phyloP scores from a whole-genome alignment of 106 monocot genomes.

The Phalaenopsis equestris region DNA sequence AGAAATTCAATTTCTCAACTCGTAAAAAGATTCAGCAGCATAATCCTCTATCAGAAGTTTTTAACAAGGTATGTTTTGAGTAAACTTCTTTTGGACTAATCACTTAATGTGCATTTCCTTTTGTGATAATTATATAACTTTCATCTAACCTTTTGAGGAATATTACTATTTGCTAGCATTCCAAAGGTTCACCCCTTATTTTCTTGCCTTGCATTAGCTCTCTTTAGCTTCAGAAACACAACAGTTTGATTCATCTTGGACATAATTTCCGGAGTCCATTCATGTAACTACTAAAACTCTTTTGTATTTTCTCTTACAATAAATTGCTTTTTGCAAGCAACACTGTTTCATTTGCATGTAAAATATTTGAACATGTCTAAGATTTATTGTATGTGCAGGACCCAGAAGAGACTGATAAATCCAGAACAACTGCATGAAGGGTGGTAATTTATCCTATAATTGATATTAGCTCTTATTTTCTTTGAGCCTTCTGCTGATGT shows the following conservation, averaged over 20 bases:
- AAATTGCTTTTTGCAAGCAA: not conserved
- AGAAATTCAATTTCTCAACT: not conserved
- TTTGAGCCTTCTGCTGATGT: not conserved
- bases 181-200: not conserved
- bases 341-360: not conserved
- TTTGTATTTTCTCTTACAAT: not conserved
- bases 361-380: not conserved
- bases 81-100: not conserved
- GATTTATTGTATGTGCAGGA: not conserved
- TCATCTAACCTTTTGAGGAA: not conserved
- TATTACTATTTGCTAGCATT: not conserved
- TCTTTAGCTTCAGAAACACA: constrained; percentile 7
- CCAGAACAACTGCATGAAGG: not conserved
- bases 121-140: not conserved
- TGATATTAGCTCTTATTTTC: not conserved
- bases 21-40: constrained; percentile 1
- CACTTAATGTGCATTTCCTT: not conserved
- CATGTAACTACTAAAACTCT: constrained; percentile 1
- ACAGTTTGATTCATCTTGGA: not conserved
- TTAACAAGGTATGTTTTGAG: constrained; percentile 7
- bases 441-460: not conserved
- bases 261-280: constrained; percentile 4
- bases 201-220: constrained; percentile 1
- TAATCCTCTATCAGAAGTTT: constrained; percentile 7
- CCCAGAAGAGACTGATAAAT: not conserved